These are phyloP conservation scores for Penicillium griseofulvum DNA, from an alignment of 2,329 filamentous ascomycete species.

Conservation along the genomic window DNA sequence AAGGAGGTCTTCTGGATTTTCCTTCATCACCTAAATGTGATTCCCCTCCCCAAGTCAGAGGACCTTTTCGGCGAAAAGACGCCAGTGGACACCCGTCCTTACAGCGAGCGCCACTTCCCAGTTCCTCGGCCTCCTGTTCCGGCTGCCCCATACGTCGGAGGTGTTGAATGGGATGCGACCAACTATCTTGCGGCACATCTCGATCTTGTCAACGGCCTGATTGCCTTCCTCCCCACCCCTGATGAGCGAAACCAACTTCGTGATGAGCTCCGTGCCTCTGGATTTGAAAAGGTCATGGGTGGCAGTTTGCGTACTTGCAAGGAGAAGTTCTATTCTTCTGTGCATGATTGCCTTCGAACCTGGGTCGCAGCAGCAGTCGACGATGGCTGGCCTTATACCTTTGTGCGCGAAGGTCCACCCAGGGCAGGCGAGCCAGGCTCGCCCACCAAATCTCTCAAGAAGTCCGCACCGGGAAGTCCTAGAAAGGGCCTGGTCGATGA, in stretches of 20 bases:
- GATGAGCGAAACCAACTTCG: slow-evolving; percentile 74
- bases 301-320: slow-evolving; percentile 85
- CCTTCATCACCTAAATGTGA: slow-evolving; percentile 86
- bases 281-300: slow-evolving; percentile 89
- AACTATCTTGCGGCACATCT: slow-evolving; percentile 93
- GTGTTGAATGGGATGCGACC: slow-evolving; percentile 97
- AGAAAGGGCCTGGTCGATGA: slow-evolving; percentile 50
- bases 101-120: slow-evolving; percentile 69
- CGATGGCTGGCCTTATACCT: slow-evolving; percentile 81
- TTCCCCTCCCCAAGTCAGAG: slow-evolving; percentile 52
- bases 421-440: slow-evolving; percentile 37
- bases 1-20: slow-evolving; percentile 99
- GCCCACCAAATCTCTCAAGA: slow-evolving; percentile 50
- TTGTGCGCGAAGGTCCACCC: slow-evolving; percentile 62
- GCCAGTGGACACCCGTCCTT: slow-evolving; percentile 19
- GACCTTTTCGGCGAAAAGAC: slow-evolving; percentile 30
- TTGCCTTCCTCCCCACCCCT: slow-evolving; percentile 72
- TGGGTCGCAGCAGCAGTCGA: slow-evolving; percentile 87
- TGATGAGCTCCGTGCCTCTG: slow-evolving; percentile 73
- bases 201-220: slow-evolving; percentile 85
- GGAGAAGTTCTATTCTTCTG: slow-evolving; percentile 91
- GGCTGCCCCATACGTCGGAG: slow-evolving; percentile 91
- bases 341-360: slow-evolving; percentile 82
- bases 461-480: slow-evolving; percentile 33
- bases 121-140: slow-evolving; percentile 83